Conservation (phyloP, 208 protist genomes). For the Trypanosoma brucei region DNA sequence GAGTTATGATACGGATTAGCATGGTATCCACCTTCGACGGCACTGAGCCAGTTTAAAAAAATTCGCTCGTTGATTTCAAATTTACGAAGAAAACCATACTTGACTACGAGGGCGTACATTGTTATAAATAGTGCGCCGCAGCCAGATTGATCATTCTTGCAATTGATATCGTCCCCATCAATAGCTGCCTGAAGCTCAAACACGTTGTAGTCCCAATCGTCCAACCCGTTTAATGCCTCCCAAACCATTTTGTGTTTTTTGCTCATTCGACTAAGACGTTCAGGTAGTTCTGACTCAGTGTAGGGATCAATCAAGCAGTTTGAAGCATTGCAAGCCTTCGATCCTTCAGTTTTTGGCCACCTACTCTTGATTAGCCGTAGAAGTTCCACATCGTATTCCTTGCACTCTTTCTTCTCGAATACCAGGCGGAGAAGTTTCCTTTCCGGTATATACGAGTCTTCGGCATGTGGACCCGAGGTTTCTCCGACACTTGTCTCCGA, state of each 20-base stretch:
- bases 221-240: conserved; percentile 62
- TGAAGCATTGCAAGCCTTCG: conserved; percentile 28
- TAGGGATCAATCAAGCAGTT: conserved; percentile 74
- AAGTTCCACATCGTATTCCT: conserved; percentile 67
- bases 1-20: conserved; percentile 92
- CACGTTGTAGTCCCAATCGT: conserved; percentile 86
- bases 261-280: conserved; percentile 30
- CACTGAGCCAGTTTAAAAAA: conserved; percentile 83
- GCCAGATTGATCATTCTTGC: conserved; percentile 46
- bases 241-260: conserved; percentile 45
- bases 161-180: conserved; percentile 69
- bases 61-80: conserved; percentile 91
- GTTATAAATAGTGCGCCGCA: conserved; percentile 85
- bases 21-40: conserved; percentile 89
- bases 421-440: conserved; percentile 44
- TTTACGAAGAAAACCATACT: conserved; percentile 80
- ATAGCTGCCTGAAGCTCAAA: conserved; percentile 78
- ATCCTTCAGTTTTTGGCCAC: conserved; percentile 48
- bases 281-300: conserved; percentile 38
- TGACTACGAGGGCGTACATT: conserved; percentile 82
- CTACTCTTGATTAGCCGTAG: conserved; percentile 84
- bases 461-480: conserved; percentile 1
- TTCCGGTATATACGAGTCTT: conserved; percentile 6
- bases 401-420: conserved; percentile 61
- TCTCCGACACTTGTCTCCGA: conserved; percentile 38